These are phyloP conservation scores for Lentinus polychrous DNA, from an alignment of 1,284 basidiomycete species.

Conservation along the genomic window DNA sequence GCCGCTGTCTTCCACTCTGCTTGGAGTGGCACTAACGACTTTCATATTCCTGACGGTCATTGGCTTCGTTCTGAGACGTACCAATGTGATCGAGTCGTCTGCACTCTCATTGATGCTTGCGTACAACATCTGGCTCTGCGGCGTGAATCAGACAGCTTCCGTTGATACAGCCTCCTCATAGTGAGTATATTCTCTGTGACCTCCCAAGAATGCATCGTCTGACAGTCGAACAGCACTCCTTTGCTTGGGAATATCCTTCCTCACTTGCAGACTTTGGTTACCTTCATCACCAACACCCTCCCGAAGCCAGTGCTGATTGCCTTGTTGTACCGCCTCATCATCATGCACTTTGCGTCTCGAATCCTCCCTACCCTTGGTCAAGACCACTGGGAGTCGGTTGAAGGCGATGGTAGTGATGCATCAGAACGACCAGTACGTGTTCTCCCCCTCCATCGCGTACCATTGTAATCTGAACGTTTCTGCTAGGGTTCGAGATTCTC, in stretches of 20 bases:
- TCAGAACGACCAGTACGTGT: constrained; percentile 49
- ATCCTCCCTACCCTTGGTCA: constrained; percentile 79
- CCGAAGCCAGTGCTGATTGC: constrained; percentile 83
- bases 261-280: constrained; percentile 69
- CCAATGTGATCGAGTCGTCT: constrained; percentile 90
- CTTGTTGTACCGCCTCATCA: constrained; percentile 74
- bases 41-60: constrained; percentile 86
- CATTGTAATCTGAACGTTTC: constrained; percentile 1
- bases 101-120: constrained; percentile 82
- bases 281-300: constrained; percentile 75
- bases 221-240: constrained; percentile 45
- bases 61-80: constrained; percentile 81
- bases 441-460: neutral
- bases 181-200: constrained; percentile 35
- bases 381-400: constrained; percentile 69
- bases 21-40: constrained; percentile 69
- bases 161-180: constrained; percentile 70
- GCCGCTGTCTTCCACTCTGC: constrained; percentile 76
- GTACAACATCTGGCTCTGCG: constrained; percentile 81
- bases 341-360: constrained; percentile 81
- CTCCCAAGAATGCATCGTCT: neutral
- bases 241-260: constrained; percentile 72
- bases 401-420: constrained; percentile 60
- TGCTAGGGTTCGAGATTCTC: constrained; percentile 67
- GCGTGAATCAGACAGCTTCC: constrained; percentile 62